phyloP scores from a whole-genome alignment of 2,329 filamentous ascomycete species.

The Scedosporium dehoogii region DNA sequence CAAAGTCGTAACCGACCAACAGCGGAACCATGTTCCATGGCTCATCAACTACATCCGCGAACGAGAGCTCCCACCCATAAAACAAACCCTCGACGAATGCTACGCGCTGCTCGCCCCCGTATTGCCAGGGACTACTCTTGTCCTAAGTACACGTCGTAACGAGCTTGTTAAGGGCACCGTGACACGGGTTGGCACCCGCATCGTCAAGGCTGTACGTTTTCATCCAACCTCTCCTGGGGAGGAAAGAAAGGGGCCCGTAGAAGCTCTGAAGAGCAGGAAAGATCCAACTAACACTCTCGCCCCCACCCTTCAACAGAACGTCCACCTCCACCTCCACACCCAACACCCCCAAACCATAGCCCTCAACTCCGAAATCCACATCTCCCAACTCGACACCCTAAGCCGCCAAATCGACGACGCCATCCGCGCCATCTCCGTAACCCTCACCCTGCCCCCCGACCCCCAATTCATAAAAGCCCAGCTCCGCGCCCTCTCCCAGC shows the following conservation, averaged over 20 bases:
- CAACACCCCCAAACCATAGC: constrained; percentile 42
- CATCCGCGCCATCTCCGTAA: constrained; percentile 73
- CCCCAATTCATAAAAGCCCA: constrained; percentile 46
- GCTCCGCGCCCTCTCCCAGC: constrained; percentile 44
- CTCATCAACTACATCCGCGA: constrained; percentile 35
- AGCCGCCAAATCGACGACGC: constrained; percentile 72
- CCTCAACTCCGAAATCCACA: constrained; percentile 40
- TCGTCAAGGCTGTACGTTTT: constrained; percentile 73
- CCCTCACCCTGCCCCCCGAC: constrained; percentile 48
- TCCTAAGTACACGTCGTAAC: constrained; percentile 75
- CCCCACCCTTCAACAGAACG: constrained; percentile 39
- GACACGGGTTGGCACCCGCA: constrained; percentile 79
- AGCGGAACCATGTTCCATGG: constrained; percentile 46
- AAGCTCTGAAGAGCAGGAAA: too few relatives aligned
- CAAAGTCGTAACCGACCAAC: constrained; percentile 10
- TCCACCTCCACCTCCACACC: constrained; percentile 67
- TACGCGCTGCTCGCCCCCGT: constrained; percentile 75
- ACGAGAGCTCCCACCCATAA: constrained; percentile 36
- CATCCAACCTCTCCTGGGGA: not conserved
- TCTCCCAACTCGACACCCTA: constrained; percentile 62
- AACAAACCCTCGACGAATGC: constrained; percentile 73
- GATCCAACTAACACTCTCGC: not conserved
- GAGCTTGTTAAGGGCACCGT: constrained; percentile 89
- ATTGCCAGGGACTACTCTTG: constrained; percentile 79
- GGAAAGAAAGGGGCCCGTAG: not conserved